Base-by-base conservation (phyloP, 1,284 basidiomycete genomes). In the Moniliophthora roreri region DNA sequence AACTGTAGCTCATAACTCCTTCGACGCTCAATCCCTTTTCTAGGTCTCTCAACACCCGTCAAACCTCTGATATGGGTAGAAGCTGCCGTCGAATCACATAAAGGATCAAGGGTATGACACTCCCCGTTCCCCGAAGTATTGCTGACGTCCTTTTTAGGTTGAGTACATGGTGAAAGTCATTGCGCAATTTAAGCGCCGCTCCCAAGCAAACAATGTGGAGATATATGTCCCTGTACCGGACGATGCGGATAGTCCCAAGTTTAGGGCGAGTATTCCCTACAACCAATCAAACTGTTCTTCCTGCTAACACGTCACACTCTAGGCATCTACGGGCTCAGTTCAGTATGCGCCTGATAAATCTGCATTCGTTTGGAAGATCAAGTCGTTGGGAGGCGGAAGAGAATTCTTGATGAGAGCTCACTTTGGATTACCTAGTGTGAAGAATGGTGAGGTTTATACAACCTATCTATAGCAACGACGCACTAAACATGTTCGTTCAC, bases 41-140 rank as follows among this genome's bases (percentile, higher is more conserved):
- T 16, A 52, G 51, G 55, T 9, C 81, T 98, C 4, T 94, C 91
- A 34, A 97, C 95, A 5, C 92, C 95, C 3, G 96, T 99, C 54
- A 99, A 99, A 69, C 97, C 97, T 0, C 79, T 99, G 37, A 87
- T 99, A 38, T 99, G 95, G 95, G 97, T 98, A 4, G 96, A 99
- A 71, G 97, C 97, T 0, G 85, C 91, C 4, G 92, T 99, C 8
- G 97, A 99, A 72, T 90, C 89, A 60, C 95, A 99, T 71, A 88
- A 86, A 62, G 96, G 96, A 15, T 56, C 55, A 41, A 52, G 55
- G 41, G 55, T 56, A 41, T 16, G 51, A 32, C n/a, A 1, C 40
- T 16, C 16, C 39, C 20, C 16, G 8, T 21, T 32, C 10, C 40
- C 10, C 6, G 16, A 7, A 5, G 20, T 47, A 48, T 16, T 7